Conservation (phyloP, 495 filamentous ascomycete species). For the Terfezia claveryi region DNA sequence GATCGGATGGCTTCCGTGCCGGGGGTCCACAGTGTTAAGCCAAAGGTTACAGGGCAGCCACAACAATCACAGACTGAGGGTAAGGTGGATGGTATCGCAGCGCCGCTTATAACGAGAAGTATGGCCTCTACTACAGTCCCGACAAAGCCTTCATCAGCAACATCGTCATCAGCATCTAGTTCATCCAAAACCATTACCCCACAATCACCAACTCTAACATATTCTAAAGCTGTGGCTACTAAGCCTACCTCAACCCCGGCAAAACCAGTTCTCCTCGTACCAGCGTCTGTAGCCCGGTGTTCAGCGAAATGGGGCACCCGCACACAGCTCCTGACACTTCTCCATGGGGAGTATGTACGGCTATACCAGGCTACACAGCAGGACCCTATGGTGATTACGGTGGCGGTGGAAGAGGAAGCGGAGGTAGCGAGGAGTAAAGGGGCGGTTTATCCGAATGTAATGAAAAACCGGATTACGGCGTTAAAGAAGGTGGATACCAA, state of each 20-base stretch:
- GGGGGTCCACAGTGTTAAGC: no score
- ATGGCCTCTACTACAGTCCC: no score
- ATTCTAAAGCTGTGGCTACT: no score
- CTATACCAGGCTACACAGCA: constrained; percentile 47
- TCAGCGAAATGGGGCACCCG: constrained; percentile 51
- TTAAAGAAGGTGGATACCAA: constrained; percentile 42
- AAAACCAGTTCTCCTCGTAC: constrained; percentile 16
- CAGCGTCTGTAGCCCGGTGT: constrained; percentile 48
- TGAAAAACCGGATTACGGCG: constrained; percentile 53
- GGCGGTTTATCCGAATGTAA: constrained; percentile 53
- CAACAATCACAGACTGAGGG: no score
- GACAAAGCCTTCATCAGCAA: no score
- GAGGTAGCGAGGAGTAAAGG: constrained; percentile 41
- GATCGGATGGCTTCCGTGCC: no score
- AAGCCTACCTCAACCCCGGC: background rate
- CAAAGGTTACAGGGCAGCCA: no score
- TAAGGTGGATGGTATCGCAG: no score
- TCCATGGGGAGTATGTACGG: constrained; percentile 51
- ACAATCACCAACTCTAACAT: no score
- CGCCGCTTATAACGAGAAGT: no score
- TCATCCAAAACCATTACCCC: no score
- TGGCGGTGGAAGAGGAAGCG: constrained; percentile 72
- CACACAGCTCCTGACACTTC: constrained; percentile 39
- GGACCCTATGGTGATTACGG: constrained; percentile 46
- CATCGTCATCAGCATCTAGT: no score